A percentile compares a stretch with the other conserved stretches of the same genome.
phyloP scores from a whole-genome alignment of 768 basidiomycete species.

The Tricholoma saponaceum region DNA sequence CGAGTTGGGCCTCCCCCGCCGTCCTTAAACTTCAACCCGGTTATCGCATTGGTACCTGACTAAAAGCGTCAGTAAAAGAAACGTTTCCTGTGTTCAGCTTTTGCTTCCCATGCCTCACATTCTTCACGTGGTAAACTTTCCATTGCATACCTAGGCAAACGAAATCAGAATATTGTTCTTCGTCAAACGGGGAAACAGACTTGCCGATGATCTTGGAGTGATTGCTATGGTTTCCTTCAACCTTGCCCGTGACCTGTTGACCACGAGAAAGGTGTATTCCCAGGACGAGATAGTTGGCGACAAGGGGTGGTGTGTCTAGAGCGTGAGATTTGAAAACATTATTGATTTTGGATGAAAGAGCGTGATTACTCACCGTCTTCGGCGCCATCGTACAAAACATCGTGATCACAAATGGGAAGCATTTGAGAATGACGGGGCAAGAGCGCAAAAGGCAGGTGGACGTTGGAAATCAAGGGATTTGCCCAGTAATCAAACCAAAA shows the following conservation, averaged over 20 bases:
- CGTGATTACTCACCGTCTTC: too few species aligned
- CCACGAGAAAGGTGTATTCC: too few species aligned
- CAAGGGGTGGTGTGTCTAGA: too few species aligned
- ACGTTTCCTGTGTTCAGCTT: conserved; percentile 65
- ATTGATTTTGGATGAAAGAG: too few species aligned
- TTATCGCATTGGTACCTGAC: conserved; percentile 47
- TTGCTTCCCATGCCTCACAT: conserved; percentile 72
- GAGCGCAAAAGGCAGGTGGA: too few species aligned
- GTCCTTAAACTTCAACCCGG: conserved; percentile 33
- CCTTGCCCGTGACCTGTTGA: conserved; percentile 69
- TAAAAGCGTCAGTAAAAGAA: conserved; percentile 85
- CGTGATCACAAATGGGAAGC: too few species aligned
- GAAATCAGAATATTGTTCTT: conserved; percentile 1
- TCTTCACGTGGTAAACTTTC: conserved; percentile 66
- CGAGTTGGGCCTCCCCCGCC: conserved; percentile 8
- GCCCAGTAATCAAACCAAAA: too few species aligned
- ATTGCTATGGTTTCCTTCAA: conserved; percentile 76
- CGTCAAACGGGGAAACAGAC: conserved; percentile 13
- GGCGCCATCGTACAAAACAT: too few species aligned
- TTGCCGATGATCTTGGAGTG: conserved; percentile 80
- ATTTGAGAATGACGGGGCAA: too few species aligned
- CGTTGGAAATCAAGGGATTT: too few species aligned
- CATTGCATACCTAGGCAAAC: conserved; percentile 63
- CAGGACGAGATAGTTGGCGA: too few species aligned
- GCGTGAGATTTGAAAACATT: too few species aligned